Evolutionary conservation across 2,329 filamentous ascomycete genomes (phyloP).

Genomic region (Fusarium luffae): DNA sequence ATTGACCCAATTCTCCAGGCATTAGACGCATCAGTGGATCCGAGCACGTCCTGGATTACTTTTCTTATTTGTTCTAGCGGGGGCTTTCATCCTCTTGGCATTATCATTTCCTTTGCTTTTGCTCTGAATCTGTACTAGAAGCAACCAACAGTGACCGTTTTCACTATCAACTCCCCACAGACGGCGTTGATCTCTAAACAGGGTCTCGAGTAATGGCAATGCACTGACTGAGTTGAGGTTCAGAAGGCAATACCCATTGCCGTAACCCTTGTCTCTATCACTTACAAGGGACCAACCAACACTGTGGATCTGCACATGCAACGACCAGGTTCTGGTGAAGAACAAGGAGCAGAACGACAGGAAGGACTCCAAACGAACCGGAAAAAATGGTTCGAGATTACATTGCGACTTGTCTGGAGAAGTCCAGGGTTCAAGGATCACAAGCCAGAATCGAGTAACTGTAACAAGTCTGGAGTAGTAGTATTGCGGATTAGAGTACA

Average conservation of each 20-base stretch:
- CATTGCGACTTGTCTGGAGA: neutral
- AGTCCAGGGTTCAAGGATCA: neutral
- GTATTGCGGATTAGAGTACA: neutral
- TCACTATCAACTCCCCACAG: neutral
- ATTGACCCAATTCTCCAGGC: neutral
- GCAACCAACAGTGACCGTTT: neutral
- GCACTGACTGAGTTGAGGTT: neutral
- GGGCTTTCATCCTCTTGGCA: neutral
- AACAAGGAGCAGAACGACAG: neutral
- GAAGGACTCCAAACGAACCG: neutral
- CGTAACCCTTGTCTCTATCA: neutral
- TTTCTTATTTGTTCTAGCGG: neutral
- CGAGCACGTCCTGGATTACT: neutral
- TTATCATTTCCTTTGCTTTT: neutral
- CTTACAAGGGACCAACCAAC: neutral
- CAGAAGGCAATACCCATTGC: neutral
- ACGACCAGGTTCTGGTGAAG: neutral
- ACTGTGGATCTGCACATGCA: slow-evolving; percentile 23
- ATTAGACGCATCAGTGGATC: neutral
- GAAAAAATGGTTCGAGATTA: neutral
- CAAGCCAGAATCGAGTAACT: neutral
- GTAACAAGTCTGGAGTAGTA: neutral
- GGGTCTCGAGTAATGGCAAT: slow-evolving; percentile 9
- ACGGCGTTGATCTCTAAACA: neutral
- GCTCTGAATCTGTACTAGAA: neutral